These are phyloP conservation scores for Aspergillus leporis DNA, from an alignment of 495 filamentous ascomycete genomes.

Conservation along the genomic window DNA sequence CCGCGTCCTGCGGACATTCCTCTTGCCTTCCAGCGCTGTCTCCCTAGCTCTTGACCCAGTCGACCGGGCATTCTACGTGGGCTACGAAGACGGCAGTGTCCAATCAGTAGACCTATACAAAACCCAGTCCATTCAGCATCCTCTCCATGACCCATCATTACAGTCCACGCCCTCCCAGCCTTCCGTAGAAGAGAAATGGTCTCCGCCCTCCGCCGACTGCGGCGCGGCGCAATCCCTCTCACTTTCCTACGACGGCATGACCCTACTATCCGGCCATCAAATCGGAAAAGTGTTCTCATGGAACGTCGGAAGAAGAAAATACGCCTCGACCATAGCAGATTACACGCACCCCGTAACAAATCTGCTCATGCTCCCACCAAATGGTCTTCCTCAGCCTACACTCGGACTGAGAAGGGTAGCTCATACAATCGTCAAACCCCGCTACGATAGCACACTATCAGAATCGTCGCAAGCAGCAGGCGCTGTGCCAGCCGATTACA, in stretches of 20 bases:
- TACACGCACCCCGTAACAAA: conserved; percentile 80
- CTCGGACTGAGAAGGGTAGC: conserved; percentile 48
- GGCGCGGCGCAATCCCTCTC: conserved; percentile 63
- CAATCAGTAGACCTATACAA: conserved; percentile 79
- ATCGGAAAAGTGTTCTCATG: conserved; percentile 77
- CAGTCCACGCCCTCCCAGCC: conserved; percentile 61
- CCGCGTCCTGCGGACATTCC: conserved; percentile 70
- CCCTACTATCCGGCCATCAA: conserved; percentile 76
- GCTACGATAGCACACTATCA: conserved; percentile 47
- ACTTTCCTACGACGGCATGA: conserved; percentile 80
- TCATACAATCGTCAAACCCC: conserved; percentile 70
- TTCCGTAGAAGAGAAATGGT: conserved; percentile 57
- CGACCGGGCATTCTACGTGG: conserved; percentile 77
- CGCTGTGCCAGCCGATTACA: conserved; percentile 65
- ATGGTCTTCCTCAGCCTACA: conserved; percentile 50
- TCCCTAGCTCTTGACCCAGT: conserved; percentile 79
- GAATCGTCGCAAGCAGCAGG: conserved; percentile 45
- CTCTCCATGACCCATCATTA: conserved; percentile 54
- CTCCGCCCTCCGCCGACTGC: conserved; percentile 56
- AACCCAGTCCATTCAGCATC: conserved; percentile 47
- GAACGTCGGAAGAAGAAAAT: conserved; percentile 70
- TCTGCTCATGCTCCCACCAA: conserved; percentile 63
- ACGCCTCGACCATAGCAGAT: conserved; percentile 60
- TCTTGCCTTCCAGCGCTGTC: conserved; percentile 70
- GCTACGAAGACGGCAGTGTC: conserved; percentile 80